Base-by-base conservation (phyloP, 2,329 filamentous ascomycete genomes). In the Fusarium austroafricanum region DNA sequence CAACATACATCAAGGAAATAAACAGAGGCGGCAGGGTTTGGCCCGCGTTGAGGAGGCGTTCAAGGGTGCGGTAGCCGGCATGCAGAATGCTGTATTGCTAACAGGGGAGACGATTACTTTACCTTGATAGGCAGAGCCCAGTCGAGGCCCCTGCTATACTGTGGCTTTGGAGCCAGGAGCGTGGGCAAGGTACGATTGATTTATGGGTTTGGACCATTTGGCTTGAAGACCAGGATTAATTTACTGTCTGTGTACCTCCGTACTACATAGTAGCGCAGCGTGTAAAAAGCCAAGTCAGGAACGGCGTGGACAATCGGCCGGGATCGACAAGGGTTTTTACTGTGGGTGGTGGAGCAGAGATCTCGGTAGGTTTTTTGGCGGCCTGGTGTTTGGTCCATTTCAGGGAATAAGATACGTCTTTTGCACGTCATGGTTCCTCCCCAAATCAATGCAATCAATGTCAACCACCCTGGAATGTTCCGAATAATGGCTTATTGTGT, bases 281-380 rank as follows among this genome's bases (percentile, higher is more conserved):
- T 53, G 61, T 46, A 57, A 58, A 67, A 54, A 70, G 61, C 61
- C 71, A 74, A 69, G 66, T 69, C 72, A 72, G 68, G 72, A 73
- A 73, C 70, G 70, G 62, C 61, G 68, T 69, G 70, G 67, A 65
- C 56, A 72, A 71, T 69, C 71, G 69, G 61, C 63, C 56, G 61
- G 67, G 72, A 72, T 68, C 50, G 68, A 72, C 67, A 62, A 73
- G 71, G 71, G 58, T 68, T 55, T 47, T 43, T 39, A 23, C 37
- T 59, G 66, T 66, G 61, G 60, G 66, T 61, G 47, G 68, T 68
- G 67, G 69, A 65, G 68, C 45, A 55, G 49, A 59, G 55, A 63
- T 68, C 61, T 58, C 49, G 57, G 51, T 63, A 43, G 49, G 40
- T 60, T 54, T 47, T 50, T 21, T 39, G 45, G 38, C 42, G 45